Evolutionary conservation across 495 filamentous ascomycete species (phyloP).

Genomic region (Penicillium daleae): DNA sequence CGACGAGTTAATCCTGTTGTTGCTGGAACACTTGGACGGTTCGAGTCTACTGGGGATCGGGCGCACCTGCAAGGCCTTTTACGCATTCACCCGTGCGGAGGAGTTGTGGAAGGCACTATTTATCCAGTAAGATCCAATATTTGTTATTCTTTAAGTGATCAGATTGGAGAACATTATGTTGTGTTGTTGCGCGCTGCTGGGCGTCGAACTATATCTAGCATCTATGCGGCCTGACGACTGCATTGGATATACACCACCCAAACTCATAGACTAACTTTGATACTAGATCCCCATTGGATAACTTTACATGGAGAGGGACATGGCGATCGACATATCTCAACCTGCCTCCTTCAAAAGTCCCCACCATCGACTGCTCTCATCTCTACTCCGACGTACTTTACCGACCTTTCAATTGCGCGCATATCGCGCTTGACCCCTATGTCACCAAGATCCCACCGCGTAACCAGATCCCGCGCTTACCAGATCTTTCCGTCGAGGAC

Average conservation of each 20-base stretch:
- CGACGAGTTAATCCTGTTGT: constrained; percentile 77
- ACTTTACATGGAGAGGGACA: constrained; percentile 76
- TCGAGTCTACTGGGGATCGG: constrained; percentile 66
- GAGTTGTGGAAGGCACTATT: constrained; percentile 91
- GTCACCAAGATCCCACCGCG: constrained; percentile 67
- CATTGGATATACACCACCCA: background rate
- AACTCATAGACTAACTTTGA: background rate
- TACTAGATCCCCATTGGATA: constrained; percentile 42
- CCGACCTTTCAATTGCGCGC: constrained; percentile 87
- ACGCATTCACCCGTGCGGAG: constrained; percentile 82
- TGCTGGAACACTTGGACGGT: constrained; percentile 77
- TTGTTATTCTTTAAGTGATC: background rate
- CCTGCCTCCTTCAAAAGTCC: constrained; percentile 59
- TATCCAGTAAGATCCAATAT: constrained; percentile 66
- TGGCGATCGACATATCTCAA: constrained; percentile 84
- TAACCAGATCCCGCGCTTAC: constrained; percentile 74
- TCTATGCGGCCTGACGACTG: constrained; percentile 13
- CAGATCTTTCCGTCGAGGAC: constrained; percentile 69
- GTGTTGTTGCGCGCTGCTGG: background rate
- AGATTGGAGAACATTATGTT: background rate
- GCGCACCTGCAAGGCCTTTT: constrained; percentile 85
- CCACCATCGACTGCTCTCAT: constrained; percentile 62
- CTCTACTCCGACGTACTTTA: constrained; percentile 93
- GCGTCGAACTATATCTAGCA: constrained; percentile 1
- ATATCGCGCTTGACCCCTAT: constrained; percentile 69